Conservation (phyloP, 1,284 basidiomycete genomes). For the Ceratobasidium sp. region DNA sequence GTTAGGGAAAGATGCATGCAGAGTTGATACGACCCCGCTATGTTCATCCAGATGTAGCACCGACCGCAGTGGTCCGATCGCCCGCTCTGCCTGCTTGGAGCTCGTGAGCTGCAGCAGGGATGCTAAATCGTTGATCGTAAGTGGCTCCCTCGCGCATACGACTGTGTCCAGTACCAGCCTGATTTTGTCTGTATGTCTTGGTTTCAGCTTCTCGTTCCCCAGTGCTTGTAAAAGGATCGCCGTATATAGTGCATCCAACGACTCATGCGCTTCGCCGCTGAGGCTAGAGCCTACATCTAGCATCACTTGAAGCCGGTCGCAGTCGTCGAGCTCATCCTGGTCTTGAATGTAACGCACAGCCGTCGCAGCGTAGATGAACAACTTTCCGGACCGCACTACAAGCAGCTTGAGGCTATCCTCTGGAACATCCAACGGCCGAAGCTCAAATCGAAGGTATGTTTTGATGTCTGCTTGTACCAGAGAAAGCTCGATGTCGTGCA, state of each 20-base stretch:
- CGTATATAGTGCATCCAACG: background rate
- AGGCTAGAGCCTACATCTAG: background rate
- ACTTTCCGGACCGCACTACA: background rate
- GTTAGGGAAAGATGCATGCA: conserved; percentile 12
- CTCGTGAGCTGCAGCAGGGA: background rate
- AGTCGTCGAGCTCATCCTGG: background rate
- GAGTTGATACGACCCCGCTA: background rate
- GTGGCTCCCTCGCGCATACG: conserved; percentile 11
- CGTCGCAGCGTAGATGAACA: conserved; percentile 45
- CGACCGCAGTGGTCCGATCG: background rate
- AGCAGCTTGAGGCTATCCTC: background rate
- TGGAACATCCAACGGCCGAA: background rate
- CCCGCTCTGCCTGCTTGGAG: background rate
- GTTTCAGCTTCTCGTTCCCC: background rate
- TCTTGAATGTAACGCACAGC: conserved; percentile 20
- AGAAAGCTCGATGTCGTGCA: conserved; percentile 32
- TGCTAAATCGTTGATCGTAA: background rate
- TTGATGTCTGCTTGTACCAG: conserved; percentile 42
- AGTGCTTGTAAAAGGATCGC: background rate
- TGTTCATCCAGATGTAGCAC: background rate
- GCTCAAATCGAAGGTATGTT: conserved; percentile 4
- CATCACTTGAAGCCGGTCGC: background rate
- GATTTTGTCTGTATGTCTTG: background rate
- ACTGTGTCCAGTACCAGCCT: background rate
- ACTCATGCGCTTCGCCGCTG: background rate